Evolutionary conservation across 2,329 filamentous ascomycete species (phyloP), one percentile per base, ranked within the genome.

Genomic region (Mollisiaceae sp.): DNA sequence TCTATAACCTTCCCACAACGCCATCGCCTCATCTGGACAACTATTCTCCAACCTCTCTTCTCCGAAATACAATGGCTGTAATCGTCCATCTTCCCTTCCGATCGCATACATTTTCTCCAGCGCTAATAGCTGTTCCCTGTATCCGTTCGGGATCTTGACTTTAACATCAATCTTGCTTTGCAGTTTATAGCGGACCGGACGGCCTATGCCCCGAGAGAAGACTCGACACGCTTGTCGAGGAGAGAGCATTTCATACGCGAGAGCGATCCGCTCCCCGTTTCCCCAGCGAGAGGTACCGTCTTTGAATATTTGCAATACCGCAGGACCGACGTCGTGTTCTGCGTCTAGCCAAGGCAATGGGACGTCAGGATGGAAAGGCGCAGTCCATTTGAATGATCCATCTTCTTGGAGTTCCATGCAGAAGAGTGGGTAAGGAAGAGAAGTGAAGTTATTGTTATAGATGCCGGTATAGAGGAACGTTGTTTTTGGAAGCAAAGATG

Each of bases 361-460:
- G 65, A 90, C 91, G 72, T 97, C 87, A 1, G 93, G 91, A 73
- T 97, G 92, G 78, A 98, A 98, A 0, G 95, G 95, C 1, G 94
- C 94, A 75, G 93, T 89, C 95, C 95, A 98, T 65, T 90, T 82
- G 77, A 97, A 97, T 62, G 91, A 93, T 20, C 92, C 93, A 73
- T 97, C 93, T 1, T 83, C 78, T 78, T 93, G 89, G 56, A 97
- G 82, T 69, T 96, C 93, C 91, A 97, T 97, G 80, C 94, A 95
- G 81, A 98, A 98, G 4, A 98, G 84, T 1, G 95, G 95, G 75
- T 97, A 98, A 1, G 88, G 89, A 38, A 97, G 84, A 56, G 92
- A 95, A 36, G 94, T 98, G 79, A 98, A 99, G 78, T 99, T 98
- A 80, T 98, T 98, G 83, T 98, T 97, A 83, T 98, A 99, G 73